Base-by-base conservation (phyloP, 257 asterid species). In the Scutellaria barbata region DNA sequence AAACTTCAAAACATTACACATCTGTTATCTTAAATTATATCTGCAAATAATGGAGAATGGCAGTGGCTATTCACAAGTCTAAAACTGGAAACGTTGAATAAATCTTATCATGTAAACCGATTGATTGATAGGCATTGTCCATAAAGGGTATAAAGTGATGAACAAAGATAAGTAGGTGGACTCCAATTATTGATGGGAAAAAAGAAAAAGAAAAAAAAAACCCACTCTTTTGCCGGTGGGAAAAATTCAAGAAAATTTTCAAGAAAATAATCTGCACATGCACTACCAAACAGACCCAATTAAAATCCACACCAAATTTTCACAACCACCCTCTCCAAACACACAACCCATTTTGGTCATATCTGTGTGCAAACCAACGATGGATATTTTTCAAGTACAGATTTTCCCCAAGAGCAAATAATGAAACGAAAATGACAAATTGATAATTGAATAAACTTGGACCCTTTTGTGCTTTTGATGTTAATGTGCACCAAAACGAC, bases 181-280 rank as follows among this genome's bases (percentile, higher is more conserved):
- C 58, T 61, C 53, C 80, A 76, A 76, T 76, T 30, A 76, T 69
- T 76, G 71, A 65, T 25, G 35, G 35, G 35, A 30, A 30, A 30
- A 30, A 30, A 3, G 35, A 50, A 43, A 57, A n/a, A 37, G 42
- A 25, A 35, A 8, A n/a, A 74, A 57, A 40, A 66, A 17, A 9
- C 55, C 52, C 60, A 9, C 45, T 4, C 39, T 50, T 71, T 50
- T 51, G 68, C 39, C 61, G 68, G 68, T 71, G 76, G 76, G 4
- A 12, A 56, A 56, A 12, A 48, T 6, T 66, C 40, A 45, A 30
- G n/a, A 45, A 30, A 30, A 30, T 43, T 42, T 55, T 16, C 40
- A 63, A 20, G 66, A 53, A 45, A 30, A 30, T 54, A 8, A 41
- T 62, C 51, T 14, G 40, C 77, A 63, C 47, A 62, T 48, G 76